A percentile compares a stretch with the other conserved stretches of the same genome.
Evolutionary conservation across 257 asterid genomes (phyloP).

Genomic region (Voacanga thouarsii): DNA sequence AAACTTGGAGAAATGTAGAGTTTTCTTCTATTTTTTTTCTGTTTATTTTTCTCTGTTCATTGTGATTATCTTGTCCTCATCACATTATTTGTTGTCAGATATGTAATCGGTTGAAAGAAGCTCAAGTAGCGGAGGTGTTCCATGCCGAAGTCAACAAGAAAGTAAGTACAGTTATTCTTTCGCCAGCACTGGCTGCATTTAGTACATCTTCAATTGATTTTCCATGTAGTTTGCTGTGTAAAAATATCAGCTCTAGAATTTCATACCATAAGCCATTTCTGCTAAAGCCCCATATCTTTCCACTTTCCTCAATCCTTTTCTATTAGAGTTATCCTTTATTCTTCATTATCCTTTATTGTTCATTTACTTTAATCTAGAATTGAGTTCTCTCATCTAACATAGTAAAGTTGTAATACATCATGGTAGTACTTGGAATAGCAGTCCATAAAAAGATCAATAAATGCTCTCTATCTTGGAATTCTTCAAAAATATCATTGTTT

Average conservation of each 20-base stretch:
- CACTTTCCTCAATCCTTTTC: no score
- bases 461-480: background rate
- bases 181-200: no score
- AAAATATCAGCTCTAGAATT: background rate
- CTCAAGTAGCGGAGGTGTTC: constrained; percentile 63
- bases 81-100: constrained; percentile 39
- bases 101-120: constrained; percentile 74
- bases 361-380: background rate
- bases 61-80: constrained; percentile 6
- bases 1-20: constrained; percentile 75
- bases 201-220: background rate
- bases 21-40: background rate
- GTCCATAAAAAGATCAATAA: background rate
- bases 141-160: constrained; percentile 51
- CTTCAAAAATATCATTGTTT: background rate
- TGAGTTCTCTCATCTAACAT: background rate
- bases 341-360: no score
- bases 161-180: constrained; percentile 31
- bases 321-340: background rate
- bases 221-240: background rate
- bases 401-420: background rate
- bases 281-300: background rate
- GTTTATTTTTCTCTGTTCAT: background rate
- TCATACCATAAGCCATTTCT: background rate
- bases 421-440: no score